Conservation (phyloP, 163 green algal genomes). For the Picocystis sp. region DNA sequence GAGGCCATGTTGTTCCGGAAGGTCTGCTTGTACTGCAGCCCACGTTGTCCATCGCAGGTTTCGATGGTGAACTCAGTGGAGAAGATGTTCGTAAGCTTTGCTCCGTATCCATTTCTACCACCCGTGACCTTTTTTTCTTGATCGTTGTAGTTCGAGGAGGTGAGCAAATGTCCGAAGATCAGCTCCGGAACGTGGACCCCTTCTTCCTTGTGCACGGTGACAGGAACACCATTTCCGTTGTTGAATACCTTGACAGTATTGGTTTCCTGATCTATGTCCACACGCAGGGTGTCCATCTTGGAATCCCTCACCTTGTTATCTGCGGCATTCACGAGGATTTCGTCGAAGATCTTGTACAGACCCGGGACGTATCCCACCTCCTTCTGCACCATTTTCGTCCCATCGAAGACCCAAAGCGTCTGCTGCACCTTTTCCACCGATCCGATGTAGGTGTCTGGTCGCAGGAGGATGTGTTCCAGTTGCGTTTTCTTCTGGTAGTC, state of each 20-base stretch:
- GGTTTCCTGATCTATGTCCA: slow-evolving; percentile 34
- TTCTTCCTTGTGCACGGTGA: slow-evolving; percentile 84
- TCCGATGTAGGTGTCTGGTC: slow-evolving; percentile 97
- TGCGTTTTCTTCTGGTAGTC: slow-evolving; percentile 97
- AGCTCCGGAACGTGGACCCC: slow-evolving; percentile 92
- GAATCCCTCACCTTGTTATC: slow-evolving; percentile 91
- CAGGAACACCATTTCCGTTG: slow-evolving; percentile 85
- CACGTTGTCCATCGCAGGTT: slow-evolving; percentile 73
- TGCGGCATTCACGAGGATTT: slow-evolving; percentile 98
- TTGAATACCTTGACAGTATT: slow-evolving; percentile 80
- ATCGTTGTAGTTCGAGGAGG: slow-evolving; percentile 97
- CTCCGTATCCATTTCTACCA: slow-evolving; percentile 93
- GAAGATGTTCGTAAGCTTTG: slow-evolving; percentile 99
- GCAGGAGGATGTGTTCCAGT: slow-evolving; percentile 95
- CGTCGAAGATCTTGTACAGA: slow-evolving; percentile 99
- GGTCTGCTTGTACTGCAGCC: slow-evolving; percentile 42
- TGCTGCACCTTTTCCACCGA: slow-evolving; percentile 56
- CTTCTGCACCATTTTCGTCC: slow-evolving; percentile 39
- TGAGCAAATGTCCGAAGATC: slow-evolving; percentile 99
- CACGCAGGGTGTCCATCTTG: slow-evolving; percentile 76
- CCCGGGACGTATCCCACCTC: slow-evolving; percentile 65
- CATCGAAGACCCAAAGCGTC: slow-evolving; percentile 28
- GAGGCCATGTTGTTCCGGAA: slow-evolving; percentile 90
- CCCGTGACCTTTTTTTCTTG: slow-evolving; percentile 93
- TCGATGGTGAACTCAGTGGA: slow-evolving; percentile 93